These are phyloP conservation scores for Phoenix roebelenii DNA, from an alignment of 176 grass and related monocot genomes.

Conservation along the genomic window DNA sequence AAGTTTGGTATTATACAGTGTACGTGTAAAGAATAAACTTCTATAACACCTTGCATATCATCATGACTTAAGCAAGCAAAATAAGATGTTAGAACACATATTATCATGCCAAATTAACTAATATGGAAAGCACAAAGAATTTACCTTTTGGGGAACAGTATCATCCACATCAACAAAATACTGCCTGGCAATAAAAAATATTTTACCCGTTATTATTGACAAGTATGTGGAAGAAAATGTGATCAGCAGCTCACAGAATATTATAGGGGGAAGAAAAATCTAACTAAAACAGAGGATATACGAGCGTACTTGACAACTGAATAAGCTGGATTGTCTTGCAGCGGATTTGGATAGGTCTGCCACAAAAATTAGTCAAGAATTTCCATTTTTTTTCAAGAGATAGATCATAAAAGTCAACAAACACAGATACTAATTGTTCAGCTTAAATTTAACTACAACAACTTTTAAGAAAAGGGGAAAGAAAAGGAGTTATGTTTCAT, in stretches of 20 bases:
- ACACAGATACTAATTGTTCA: too few relatives aligned
- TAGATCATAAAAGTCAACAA: not conserved
- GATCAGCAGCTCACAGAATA: not conserved
- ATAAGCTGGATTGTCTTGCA: slow-evolving; percentile 19
- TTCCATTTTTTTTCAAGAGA: not conserved
- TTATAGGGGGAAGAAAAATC: not conserved
- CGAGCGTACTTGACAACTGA: slow-evolving; percentile 18
- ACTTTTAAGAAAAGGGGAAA: too few relatives aligned
- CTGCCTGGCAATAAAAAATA: slow-evolving; percentile 7
- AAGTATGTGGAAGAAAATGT: not conserved
- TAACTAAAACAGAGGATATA: not conserved
- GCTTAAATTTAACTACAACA: too few relatives aligned
- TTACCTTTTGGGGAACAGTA: slow-evolving; percentile 15
- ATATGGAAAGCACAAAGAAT: not conserved
- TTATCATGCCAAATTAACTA: not conserved
- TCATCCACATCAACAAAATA: slow-evolving; percentile 13
- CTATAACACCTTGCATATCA: not conserved
- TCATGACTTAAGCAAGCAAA: not conserved
- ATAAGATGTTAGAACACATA: not conserved
- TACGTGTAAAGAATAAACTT: not conserved
- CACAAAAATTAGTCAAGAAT: not conserved
- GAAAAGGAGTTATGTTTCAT: too few relatives aligned
- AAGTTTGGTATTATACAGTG: too few relatives aligned
- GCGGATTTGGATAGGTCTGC: slow-evolving; percentile 16
- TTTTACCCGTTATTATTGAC: not conserved